These are phyloP conservation scores for Senna tora DNA, from an alignment of 306 rosid species.

Conservation along the genomic window DNA sequence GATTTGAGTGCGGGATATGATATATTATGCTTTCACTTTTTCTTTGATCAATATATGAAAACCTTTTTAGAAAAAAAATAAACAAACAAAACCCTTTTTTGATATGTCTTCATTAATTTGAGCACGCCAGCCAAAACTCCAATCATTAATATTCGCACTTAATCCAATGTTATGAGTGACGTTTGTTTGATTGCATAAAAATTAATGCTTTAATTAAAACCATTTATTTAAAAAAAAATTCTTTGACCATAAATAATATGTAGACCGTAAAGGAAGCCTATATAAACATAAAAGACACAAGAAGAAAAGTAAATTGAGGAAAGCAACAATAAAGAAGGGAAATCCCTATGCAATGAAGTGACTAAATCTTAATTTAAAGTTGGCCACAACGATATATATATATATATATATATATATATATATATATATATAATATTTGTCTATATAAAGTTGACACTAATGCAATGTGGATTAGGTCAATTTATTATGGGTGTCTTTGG, in stretches of 20 bases:
- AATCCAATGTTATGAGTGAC: constrained; percentile 38
- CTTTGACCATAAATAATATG: constrained; percentile 40
- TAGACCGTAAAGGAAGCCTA: neutral
- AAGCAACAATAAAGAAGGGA: neutral
- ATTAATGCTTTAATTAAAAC: no score
- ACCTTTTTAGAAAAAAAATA: no score
- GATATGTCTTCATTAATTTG: constrained; percentile 31
- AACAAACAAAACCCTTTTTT: neutral
- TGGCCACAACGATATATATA: no score
- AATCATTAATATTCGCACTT: constrained; percentile 34
- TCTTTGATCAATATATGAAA: no score
- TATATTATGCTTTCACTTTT: neutral
- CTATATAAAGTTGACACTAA: no score
- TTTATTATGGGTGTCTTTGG: no score
- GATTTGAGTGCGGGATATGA: constrained; percentile 33
- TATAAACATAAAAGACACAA: neutral
- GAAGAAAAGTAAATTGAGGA: neutral
- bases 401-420: no score
- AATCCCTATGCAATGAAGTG: neutral
- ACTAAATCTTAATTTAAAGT: neutral
- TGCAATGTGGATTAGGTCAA: no score
- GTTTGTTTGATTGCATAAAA: constrained; percentile 35
- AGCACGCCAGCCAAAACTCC: constrained; percentile 42
- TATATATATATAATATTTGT: no score
- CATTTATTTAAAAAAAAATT: neutral